Evolutionary conservation across 257 asterid genomes (phyloP), one percentile per base, ranked within the genome.

Genomic region (Fraxinus pennsylvanica): DNA sequence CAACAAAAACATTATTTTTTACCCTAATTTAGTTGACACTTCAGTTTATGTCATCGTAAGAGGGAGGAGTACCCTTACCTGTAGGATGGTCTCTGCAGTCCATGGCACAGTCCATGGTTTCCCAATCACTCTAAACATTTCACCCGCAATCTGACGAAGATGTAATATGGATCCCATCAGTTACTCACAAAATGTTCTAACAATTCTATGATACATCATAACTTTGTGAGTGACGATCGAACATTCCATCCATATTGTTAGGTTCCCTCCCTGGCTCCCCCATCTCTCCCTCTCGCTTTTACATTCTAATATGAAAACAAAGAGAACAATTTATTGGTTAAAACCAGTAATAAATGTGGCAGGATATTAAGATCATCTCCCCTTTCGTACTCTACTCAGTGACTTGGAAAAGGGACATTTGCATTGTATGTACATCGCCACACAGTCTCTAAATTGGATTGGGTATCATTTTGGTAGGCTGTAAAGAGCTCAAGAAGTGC

Each of bases 81-180:
- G 96, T 47, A 93, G 72, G 78, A 96, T 96, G 74, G 97, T 96
- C 87, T 93, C 94, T 33, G 96, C 98, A 68, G 90, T 90, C 99
- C 99, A 96, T 59, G 97, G 97, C 66, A 93, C 99, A 70, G 81
- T 84, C 99, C 99, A 96, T 1, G 92, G 98, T 80, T 89, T 90
- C 57, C 96, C 97, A 6, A 83, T 76, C 68, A 83, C 85, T 79
- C 76, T 84, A 74, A 84, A 79, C 57, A 87, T 82, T 71, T 84
- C 84, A 84, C 76, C 89, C 22, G 79, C 82, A 80, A 75, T 87
- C 97, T 94, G 92, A 25, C 77, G 79, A 70, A 74, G 6, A 71
- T 66, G 79, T 15, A 47, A 65, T 4, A 81, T 70, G 41, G n/a
- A 52, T 4, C 68, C 50, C 71, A 71, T 52, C 19, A 52, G 72